Conservation (phyloP, 176 grass and related monocot genomes). For the Guadua angustifolia region DNA sequence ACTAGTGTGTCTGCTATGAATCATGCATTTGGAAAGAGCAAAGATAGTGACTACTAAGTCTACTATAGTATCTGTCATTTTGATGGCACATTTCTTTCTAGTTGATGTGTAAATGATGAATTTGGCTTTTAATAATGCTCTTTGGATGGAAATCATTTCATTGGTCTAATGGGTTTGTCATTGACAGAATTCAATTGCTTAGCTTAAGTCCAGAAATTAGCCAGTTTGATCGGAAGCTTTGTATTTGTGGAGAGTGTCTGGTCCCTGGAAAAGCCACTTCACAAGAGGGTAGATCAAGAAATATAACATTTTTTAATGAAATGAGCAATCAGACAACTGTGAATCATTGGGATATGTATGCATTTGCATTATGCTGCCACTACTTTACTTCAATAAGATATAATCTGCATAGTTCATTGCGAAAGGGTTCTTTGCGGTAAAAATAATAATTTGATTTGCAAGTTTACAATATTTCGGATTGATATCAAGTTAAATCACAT, state of each 20-base stretch:
- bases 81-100: background rate
- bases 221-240: background rate
- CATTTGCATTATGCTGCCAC: background rate
- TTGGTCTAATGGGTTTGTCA: background rate
- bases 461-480: conserved; percentile 5
- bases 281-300: background rate
- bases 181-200: background rate
- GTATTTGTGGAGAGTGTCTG: background rate
- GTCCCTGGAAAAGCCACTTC: conserved; percentile 9
- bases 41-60: background rate
- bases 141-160: conserved; percentile 27
- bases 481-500: background rate
- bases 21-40: background rate
- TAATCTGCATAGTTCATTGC: conserved; percentile 8
- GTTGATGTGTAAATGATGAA: background rate
- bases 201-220: background rate
- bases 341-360: conserved; percentile 7
- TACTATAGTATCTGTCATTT: background rate
- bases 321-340: background rate
- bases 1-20: background rate
- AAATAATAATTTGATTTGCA: background rate
- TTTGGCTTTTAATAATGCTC: conserved; percentile 1
- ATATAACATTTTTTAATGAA: background rate
- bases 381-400: conserved; percentile 8
- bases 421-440: conserved; percentile 14